Evolutionary conservation across 108 stramenopile species (phyloP).

Genomic region (Stephanodiscus minutulus): DNA sequence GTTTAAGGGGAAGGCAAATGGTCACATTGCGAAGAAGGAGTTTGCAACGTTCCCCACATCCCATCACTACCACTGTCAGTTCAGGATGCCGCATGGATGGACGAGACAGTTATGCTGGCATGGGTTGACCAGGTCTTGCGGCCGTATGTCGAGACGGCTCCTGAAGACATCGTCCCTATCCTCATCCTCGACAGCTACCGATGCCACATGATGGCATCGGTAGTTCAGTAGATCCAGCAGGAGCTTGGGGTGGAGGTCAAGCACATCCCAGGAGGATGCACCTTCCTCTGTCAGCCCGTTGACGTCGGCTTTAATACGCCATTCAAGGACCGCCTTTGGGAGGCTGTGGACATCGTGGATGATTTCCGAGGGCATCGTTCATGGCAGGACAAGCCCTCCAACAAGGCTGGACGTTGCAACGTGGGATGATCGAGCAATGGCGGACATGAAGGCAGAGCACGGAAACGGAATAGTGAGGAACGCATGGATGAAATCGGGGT

Average conservation of each 20-base stretch:
- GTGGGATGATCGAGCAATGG: too few relatives aligned
- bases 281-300: constrained; percentile 15
- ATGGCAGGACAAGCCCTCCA: too few relatives aligned
- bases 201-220: constrained; percentile 16
- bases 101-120: constrained; percentile 10
- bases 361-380: too few relatives aligned
- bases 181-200: constrained; percentile 13
- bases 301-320: constrained; percentile 19
- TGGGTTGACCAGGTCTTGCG: constrained; percentile 15
- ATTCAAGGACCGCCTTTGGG: too few relatives aligned
- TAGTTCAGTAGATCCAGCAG: constrained; percentile 6
- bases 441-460: too few relatives aligned
- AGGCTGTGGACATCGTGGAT: constrained; percentile 1
- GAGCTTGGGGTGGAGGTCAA: constrained; percentile 5
- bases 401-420: too few relatives aligned
- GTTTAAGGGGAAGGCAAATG: too few relatives aligned
- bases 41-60: too few relatives aligned
- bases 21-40: too few relatives aligned
- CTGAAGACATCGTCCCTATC: constrained; percentile 4
- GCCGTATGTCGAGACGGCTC: not conserved
- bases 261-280: constrained; percentile 32
- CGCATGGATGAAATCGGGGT: too few relatives aligned
- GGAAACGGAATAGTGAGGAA: too few relatives aligned
- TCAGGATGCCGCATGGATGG: constrained; percentile 19
- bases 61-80: constrained; percentile 6